Percentiles rank a stretch among this genome's conserved stretches.
Conservation (phyloP, 140 eudicot species). For the Cichorium intybus region DNA sequence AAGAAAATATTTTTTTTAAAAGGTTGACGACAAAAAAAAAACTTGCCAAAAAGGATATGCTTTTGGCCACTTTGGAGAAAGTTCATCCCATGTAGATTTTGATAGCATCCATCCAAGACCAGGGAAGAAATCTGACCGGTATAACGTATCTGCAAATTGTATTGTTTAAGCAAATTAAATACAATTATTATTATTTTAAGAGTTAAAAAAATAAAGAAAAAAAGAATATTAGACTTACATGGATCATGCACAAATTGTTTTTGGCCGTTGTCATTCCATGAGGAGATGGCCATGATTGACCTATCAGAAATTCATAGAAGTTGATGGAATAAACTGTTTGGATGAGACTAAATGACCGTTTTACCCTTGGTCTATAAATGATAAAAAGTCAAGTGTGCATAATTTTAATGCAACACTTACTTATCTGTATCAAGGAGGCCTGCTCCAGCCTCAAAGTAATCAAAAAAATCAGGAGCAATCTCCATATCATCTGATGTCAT, state of each 20-base stretch:
- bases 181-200: conserved; percentile 1
- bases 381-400: not conserved
- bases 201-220: not conserved
- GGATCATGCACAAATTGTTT: conserved; percentile 97
- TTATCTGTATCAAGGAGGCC: conserved; percentile 78
- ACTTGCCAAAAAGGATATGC: conserved; percentile 78
- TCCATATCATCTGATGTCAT: conserved; percentile 90
- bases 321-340: not conserved
- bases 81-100: conserved; percentile 82
- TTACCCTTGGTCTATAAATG: not conserved
- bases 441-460: conserved; percentile 97
- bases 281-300: conserved; percentile 95
- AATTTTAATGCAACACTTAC: conserved; percentile 40
- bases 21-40: conserved; percentile 12
- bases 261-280: conserved; percentile 99
- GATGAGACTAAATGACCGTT: not conserved
- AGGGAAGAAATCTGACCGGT: conserved; percentile 96
- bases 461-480: conserved; percentile 88
- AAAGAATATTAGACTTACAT: conserved; percentile 45
- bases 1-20: conserved; percentile 29
- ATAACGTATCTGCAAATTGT: conserved; percentile 51
- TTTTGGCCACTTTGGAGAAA: conserved; percentile 99
- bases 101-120: conserved; percentile 99
- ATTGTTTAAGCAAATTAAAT: not conserved
- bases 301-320: too few relatives aligned